Evolutionary conservation across 2,329 filamentous ascomycete species (phyloP).

Genomic region (Aschersonia sp.): DNA sequence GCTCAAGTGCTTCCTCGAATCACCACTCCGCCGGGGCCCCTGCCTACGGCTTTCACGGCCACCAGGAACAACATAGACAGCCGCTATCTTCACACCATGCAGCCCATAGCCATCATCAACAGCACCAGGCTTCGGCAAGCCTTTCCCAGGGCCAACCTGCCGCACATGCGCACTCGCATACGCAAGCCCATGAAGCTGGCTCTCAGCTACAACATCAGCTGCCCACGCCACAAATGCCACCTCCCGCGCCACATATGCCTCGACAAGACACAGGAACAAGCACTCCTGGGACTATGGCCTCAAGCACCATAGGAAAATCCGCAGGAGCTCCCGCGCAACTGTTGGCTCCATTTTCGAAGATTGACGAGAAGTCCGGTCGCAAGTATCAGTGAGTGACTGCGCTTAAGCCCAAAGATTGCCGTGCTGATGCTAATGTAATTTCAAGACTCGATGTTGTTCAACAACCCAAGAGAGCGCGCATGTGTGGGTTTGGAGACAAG

Average conservation of each 20-base stretch:
- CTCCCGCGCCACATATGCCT: conserved; percentile 6
- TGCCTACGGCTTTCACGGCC: conserved; percentile 4
- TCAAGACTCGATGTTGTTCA: conserved; percentile 65
- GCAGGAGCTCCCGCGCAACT: conserved; percentile 7
- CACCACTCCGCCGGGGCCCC: conserved; percentile 4
- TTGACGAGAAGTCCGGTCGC: conserved; percentile 19
- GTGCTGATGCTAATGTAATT: conserved; percentile 6
- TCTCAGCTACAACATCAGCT: conserved; percentile 6
- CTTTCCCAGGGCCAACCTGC: conserved; percentile 1
- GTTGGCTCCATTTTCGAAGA: conserved; percentile 15
- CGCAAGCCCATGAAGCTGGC: conserved; percentile 6
- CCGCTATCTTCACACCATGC: conserved; percentile 2
- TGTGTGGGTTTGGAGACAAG: conserved; percentile 99
- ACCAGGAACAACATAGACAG: conserved; percentile 3
- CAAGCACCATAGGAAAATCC: conserved; percentile 6
- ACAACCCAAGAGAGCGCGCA: conserved; percentile 82
- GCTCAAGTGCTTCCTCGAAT: conserved; percentile 10
- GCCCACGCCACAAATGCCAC: conserved; percentile 6
- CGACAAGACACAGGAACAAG: conserved; percentile 8
- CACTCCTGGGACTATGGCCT: background rate
- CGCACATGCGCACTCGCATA: conserved; percentile 10
- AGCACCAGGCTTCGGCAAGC: conserved; percentile 7
- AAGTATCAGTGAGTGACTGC: conserved; percentile 18
- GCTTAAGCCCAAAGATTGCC: background rate
- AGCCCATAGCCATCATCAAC: conserved; percentile 3